Evolutionary conservation across 495 filamentous ascomycete species (phyloP).

Genomic region (Astrothelium subdiscretum): DNA sequence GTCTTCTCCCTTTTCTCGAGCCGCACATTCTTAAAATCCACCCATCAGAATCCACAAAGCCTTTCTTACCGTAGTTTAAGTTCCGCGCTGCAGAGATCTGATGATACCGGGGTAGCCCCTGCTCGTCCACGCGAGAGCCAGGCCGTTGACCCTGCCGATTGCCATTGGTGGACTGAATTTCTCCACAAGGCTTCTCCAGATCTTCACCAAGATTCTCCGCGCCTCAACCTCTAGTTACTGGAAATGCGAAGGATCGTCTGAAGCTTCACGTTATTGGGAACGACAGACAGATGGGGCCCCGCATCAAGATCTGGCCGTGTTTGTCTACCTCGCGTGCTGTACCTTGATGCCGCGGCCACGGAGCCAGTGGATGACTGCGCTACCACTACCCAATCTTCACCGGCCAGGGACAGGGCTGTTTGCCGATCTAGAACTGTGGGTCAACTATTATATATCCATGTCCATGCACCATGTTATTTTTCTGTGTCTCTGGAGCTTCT

Average conservation of each 20-base stretch:
- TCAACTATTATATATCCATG: neutral
- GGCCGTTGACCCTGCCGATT: neutral
- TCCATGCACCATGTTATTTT: neutral
- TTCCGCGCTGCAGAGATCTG: neutral
- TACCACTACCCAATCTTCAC: neutral
- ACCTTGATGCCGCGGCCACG: neutral
- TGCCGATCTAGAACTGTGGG: conserved; percentile 1
- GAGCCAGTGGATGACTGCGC: neutral
- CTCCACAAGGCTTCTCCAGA: neutral
- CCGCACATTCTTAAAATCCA: neutral
- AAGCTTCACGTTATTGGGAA: neutral
- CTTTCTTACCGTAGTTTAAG: neutral
- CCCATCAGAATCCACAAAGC: neutral
- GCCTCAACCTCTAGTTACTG: too few species aligned
- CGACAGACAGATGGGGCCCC: neutral
- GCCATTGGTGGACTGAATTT: neutral
- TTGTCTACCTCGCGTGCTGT: neutral
- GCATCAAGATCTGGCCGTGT: neutral
- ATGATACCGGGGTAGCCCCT: neutral
- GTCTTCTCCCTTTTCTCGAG: neutral
- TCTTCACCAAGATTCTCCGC: too few species aligned
- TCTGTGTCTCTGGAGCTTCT: neutral
- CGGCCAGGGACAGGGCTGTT: neutral
- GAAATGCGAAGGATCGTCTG: neutral
- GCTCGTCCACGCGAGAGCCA: neutral